Percentiles rank a stretch among this genome's conserved stretches.
Evolutionary conservation across 345 rosid genomes (phyloP).

Genomic region (Sisymbrium altissimum): DNA sequence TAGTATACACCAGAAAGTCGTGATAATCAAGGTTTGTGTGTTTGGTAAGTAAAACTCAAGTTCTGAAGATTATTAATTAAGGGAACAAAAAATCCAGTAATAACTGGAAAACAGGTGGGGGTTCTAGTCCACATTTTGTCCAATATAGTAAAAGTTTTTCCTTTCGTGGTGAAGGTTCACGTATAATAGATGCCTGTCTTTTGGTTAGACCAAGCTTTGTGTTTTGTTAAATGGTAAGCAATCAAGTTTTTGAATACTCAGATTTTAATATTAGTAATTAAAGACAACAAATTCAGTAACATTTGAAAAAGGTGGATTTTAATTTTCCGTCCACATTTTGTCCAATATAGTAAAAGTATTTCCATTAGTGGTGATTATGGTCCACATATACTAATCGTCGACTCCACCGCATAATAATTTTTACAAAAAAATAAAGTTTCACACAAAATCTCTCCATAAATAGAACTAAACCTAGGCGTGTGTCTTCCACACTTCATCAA

Average conservation of each 20-base stretch:
- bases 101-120: neutral
- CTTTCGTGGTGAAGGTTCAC: neutral
- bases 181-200: neutral
- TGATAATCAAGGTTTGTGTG: neutral
- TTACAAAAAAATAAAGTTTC: neutral
- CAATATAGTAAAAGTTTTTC: neutral
- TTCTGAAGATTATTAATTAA: neutral
- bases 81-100: neutral
- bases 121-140: neutral
- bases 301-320: neutral
- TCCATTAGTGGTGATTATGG: constrained; percentile 38
- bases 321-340: neutral
- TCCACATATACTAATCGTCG: constrained; percentile 38
- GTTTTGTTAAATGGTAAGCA: neutral
- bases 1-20: neutral
- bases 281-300: neutral
- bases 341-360: neutral
- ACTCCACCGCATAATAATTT: neutral
- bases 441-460: constrained; percentile 37
- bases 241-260: neutral
- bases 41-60: neutral
- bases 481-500: constrained; percentile 58
- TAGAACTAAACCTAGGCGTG: constrained; percentile 50
- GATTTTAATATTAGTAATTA: neutral
- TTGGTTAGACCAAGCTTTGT: neutral